Conservation (phyloP, 768 basidiomycete genomes). For the Rhodotorula toruloides region DNA sequence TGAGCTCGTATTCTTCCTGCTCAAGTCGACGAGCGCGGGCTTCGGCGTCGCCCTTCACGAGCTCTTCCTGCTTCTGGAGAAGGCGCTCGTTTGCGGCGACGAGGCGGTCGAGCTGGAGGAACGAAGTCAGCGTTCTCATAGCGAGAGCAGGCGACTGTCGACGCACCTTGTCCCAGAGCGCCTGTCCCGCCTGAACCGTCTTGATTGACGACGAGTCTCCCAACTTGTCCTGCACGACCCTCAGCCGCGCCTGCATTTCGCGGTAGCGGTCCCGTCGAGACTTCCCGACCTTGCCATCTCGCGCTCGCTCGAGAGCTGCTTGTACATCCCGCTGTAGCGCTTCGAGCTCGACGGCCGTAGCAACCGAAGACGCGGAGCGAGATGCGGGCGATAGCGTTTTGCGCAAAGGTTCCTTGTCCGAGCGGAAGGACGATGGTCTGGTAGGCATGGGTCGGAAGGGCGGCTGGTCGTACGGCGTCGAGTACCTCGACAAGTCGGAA, state of each 20-base stretch:
- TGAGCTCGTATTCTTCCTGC: background rate
- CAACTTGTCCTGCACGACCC: no score
- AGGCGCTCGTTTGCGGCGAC: background rate
- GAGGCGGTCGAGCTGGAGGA: slow-evolving; percentile 4
- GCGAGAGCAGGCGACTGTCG: no score
- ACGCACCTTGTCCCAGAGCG: slow-evolving; percentile 7
- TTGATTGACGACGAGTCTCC: no score
- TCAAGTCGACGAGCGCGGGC: background rate
- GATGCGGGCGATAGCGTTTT: no score
- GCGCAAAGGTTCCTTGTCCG: no score
- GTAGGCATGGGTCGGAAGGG: slow-evolving; percentile 15
- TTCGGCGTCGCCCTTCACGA: no score
- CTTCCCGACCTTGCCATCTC: no score
- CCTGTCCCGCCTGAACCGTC: no score
- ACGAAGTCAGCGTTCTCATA: no score
- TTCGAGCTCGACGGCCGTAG: background rate
- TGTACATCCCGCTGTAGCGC: background rate
- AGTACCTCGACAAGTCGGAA: background rate
- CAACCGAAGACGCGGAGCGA: background rate
- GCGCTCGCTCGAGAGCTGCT: no score
- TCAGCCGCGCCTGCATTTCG: background rate
- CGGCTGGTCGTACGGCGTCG: slow-evolving; percentile 1
- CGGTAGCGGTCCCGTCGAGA: no score
- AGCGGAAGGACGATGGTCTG: background rate
- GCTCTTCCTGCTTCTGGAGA: background rate